phyloP scores from a whole-genome alignment of 495 filamentous ascomycete species.

The Penicillium simplicissimum region DNA sequence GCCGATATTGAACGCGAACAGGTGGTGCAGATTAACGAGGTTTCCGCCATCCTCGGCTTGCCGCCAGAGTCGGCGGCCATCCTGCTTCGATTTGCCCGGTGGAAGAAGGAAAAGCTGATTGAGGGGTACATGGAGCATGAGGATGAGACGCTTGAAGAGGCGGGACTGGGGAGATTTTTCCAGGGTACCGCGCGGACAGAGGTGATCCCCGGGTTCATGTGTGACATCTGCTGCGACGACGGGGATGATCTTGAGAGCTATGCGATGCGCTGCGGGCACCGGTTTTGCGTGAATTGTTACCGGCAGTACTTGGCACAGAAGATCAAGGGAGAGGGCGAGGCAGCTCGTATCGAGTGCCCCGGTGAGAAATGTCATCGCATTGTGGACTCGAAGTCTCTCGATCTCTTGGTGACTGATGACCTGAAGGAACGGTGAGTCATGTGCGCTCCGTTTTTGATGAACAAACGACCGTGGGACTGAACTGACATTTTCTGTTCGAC shows the following conservation, averaged over 20 bases:
- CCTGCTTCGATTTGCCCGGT: constrained; percentile 80
- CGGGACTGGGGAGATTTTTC: constrained; percentile 73
- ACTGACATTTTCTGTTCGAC: constrained; percentile 9
- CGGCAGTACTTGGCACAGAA: constrained; percentile 87
- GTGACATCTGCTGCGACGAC: constrained; percentile 97
- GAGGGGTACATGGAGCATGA: constrained; percentile 91
- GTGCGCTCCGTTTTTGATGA: background rate
- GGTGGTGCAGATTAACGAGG: constrained; percentile 80
- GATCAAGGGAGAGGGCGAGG: constrained; percentile 92
- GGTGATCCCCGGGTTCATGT: constrained; percentile 73
- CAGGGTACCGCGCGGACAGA: constrained; percentile 65
- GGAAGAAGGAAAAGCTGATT: constrained; percentile 94
- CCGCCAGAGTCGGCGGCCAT: constrained; percentile 87
- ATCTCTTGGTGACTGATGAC: constrained; percentile 75
- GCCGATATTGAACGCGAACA: constrained; percentile 79
- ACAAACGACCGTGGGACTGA: constrained; percentile 15
- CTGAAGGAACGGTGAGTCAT: constrained; percentile 61
- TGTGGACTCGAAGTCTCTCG: constrained; percentile 84
- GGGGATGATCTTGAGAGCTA: constrained; percentile 77
- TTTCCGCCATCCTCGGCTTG: constrained; percentile 83
- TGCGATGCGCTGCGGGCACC: constrained; percentile 91
- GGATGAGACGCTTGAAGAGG: constrained; percentile 75
- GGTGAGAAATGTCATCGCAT: constrained; percentile 83
- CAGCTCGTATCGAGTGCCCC: constrained; percentile 91
- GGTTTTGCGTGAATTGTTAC: constrained; percentile 95